phyloP scores from a whole-genome alignment of 2,329 filamentous ascomycete species.

The Sclerotinia glacialis region DNA sequence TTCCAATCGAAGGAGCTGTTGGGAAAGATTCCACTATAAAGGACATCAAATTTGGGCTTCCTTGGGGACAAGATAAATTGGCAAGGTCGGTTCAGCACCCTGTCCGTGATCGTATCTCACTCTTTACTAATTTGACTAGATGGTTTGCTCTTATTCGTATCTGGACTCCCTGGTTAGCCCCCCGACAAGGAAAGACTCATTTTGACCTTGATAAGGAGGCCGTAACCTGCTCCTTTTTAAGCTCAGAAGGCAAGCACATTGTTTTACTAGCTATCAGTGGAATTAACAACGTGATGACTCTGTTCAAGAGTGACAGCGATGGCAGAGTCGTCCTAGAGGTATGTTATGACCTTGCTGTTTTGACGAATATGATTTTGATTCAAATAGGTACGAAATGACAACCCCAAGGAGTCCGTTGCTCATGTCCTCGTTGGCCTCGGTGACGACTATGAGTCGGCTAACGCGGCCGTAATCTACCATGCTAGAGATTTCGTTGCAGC shows the following conservation, averaged over 20 bases:
- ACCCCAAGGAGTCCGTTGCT: slow-evolving; percentile 51
- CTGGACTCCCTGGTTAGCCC: slow-evolving; percentile 82
- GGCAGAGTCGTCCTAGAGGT: slow-evolving; percentile 68
- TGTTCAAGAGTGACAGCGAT: slow-evolving; percentile 62
- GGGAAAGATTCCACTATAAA: slow-evolving; percentile 57
- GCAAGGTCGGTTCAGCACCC: slow-evolving; percentile 32
- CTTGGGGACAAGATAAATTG: slow-evolving; percentile 39
- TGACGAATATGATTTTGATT: slow-evolving; percentile 7
- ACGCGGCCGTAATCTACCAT: slow-evolving; percentile 82
- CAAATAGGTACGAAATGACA: slow-evolving; percentile 64
- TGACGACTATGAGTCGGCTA: slow-evolving; percentile 68
- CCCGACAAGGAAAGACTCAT: slow-evolving; percentile 70
- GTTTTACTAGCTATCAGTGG: slow-evolving; percentile 78
- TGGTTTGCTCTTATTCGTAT: slow-evolving; percentile 82
- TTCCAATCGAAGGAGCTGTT: slow-evolving; percentile 53
- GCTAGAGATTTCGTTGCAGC: slow-evolving; percentile 63
- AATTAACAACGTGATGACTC: slow-evolving; percentile 64
- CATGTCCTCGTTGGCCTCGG: slow-evolving; percentile 70
- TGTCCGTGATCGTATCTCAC: neutral
- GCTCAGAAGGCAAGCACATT: slow-evolving; percentile 66
- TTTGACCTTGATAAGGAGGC: slow-evolving; percentile 75
- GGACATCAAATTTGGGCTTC: slow-evolving; percentile 37
- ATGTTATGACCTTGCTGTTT: slow-evolving; percentile 26
- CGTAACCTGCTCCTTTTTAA: slow-evolving; percentile 74
- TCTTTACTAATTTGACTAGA: slow-evolving; percentile 42